A percentile compares a stretch with the other conserved stretches of the same genome.
Evolutionary conservation across 2,329 filamentous ascomycete species (phyloP).

Genomic region (Chaetomium globosum): DNA sequence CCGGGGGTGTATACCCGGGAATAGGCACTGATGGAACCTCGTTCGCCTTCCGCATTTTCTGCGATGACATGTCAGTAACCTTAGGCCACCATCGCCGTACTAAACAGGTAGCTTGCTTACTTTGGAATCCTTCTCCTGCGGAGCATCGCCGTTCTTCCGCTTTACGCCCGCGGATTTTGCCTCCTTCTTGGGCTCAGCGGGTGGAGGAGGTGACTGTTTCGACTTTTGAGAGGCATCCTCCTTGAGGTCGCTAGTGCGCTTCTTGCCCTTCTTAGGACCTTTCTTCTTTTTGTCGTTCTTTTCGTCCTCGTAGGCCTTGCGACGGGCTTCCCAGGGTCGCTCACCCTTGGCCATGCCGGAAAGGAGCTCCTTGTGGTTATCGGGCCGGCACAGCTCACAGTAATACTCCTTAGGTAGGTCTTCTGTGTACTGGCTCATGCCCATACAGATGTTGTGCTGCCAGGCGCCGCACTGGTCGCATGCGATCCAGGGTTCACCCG

Average conservation of each 20-base stretch:
- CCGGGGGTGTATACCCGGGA: slow-evolving; percentile 52
- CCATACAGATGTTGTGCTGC: slow-evolving; percentile 98
- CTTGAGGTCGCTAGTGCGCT: slow-evolving; percentile 66
- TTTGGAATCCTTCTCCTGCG: slow-evolving; percentile 56
- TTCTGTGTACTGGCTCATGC: slow-evolving; percentile 75
- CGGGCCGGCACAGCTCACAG: slow-evolving; percentile 85
- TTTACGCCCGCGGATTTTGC: slow-evolving; percentile 50
- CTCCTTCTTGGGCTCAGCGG: slow-evolving; percentile 49
- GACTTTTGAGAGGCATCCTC: slow-evolving; percentile 48
- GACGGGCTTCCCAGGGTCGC: slow-evolving; percentile 78
- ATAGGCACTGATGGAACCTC: slow-evolving; percentile 49
- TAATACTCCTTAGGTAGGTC: slow-evolving; percentile 83
- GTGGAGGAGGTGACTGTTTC: slow-evolving; percentile 43
- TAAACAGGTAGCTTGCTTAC: slow-evolving; percentile 41
- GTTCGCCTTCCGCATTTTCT: slow-evolving; percentile 60
- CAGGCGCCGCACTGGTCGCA: slow-evolving; percentile 91
- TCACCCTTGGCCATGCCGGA: slow-evolving; percentile 78
- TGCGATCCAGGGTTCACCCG: slow-evolving; percentile 89
- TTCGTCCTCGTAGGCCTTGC: slow-evolving; percentile 64
- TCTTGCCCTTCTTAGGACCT: slow-evolving; percentile 66
- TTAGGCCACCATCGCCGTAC: background rate
- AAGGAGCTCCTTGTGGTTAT: slow-evolving; percentile 79
- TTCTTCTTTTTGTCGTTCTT: slow-evolving; percentile 64
- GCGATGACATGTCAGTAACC: slow-evolving; percentile 43
- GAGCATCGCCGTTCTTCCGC: slow-evolving; percentile 61